A percentile compares a stretch with the other conserved stretches of the same genome.
These are phyloP conservation scores for Hymenochaete sp. DNA, from an alignment of 1,284 basidiomycete species.

Conservation along the genomic window DNA sequence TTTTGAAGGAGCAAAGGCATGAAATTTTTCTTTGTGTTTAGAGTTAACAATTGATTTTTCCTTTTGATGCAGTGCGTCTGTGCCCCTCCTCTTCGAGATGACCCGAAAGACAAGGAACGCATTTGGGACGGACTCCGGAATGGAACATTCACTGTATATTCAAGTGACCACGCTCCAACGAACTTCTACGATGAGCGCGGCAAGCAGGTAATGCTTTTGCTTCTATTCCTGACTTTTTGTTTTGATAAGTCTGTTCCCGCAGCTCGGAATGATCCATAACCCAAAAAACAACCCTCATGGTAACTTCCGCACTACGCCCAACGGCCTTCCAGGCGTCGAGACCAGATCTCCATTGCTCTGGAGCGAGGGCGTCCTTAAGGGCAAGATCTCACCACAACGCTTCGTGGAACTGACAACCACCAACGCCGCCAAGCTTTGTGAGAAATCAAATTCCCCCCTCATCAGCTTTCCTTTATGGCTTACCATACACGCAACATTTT, in stretches of 20 bases:
- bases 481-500: not conserved
- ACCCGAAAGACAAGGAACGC: slow-evolving; percentile 20
- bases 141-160: slow-evolving; percentile 22
- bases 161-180: slow-evolving; percentile 21
- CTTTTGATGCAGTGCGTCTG: no score
- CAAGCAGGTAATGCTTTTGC: slow-evolving; percentile 15
- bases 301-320: slow-evolving; percentile 22
- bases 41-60: no score
- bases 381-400: slow-evolving; percentile 20
- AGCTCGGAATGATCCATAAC: slow-evolving; percentile 19
- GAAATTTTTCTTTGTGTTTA: no score
- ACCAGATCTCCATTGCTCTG: slow-evolving; percentile 21
- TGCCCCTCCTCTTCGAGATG: slow-evolving; percentile 20
- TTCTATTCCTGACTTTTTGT: not conserved
- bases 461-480: not conserved
- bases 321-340: slow-evolving; percentile 22
- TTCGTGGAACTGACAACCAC: slow-evolving; percentile 22
- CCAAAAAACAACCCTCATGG: slow-evolving; percentile 15
- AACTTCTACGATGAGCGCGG: slow-evolving; percentile 19
- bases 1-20: slow-evolving; percentile 24
- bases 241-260: slow-evolving; percentile 12
- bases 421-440: slow-evolving; percentile 22
- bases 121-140: slow-evolving; percentile 22
- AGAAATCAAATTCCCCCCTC: slow-evolving; percentile 6
- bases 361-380: slow-evolving; percentile 21